These are phyloP conservation scores for Tetracentron sinense DNA, from an alignment of 164 flowering plant species.

Conservation along the genomic window DNA sequence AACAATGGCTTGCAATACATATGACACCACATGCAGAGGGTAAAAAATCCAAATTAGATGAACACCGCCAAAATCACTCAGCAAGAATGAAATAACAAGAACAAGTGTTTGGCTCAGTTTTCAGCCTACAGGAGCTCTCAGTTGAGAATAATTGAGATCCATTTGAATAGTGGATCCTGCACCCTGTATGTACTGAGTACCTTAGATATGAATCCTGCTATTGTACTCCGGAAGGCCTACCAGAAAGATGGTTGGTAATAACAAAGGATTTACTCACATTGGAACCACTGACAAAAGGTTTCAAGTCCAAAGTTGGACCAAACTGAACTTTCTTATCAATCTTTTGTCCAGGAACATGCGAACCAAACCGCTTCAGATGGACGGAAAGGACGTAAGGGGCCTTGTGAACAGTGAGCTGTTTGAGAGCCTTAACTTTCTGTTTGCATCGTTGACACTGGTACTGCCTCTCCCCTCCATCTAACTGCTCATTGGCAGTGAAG, in stretches of 20 bases:
- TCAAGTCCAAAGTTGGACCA: conserved; percentile 66
- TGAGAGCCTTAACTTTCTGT: conserved; percentile 85
- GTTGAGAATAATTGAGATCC: too few species aligned
- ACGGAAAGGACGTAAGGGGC: conserved; percentile 88
- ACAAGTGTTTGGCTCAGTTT: too few species aligned
- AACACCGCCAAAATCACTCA: too few species aligned
- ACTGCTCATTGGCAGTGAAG: conserved; percentile 71
- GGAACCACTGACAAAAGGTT: conserved; percentile 73
- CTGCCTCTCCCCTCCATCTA: conserved; percentile 88
- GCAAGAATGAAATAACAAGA: too few species aligned
- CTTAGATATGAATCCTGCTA: not conserved
- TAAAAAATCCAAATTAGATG: too few species aligned
- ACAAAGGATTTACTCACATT: conserved; percentile 51
- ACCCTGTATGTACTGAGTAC: not conserved
- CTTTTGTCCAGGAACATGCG: conserved; percentile 66
- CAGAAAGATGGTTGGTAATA: not conserved
- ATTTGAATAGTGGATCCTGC: not conserved
- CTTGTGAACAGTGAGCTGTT: conserved; percentile 83
- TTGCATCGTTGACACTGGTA: conserved; percentile 89
- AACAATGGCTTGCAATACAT: too few species aligned
- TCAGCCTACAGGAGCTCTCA: too few species aligned
- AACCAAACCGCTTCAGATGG: conserved; percentile 87
- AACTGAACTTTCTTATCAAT: conserved; percentile 72
- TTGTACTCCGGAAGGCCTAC: not conserved
- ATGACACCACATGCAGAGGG: too few species aligned